These are phyloP conservation scores for Balamuthia mandrillaris DNA, from an alignment of 208 protist genomes.

Conservation along the genomic window DNA sequence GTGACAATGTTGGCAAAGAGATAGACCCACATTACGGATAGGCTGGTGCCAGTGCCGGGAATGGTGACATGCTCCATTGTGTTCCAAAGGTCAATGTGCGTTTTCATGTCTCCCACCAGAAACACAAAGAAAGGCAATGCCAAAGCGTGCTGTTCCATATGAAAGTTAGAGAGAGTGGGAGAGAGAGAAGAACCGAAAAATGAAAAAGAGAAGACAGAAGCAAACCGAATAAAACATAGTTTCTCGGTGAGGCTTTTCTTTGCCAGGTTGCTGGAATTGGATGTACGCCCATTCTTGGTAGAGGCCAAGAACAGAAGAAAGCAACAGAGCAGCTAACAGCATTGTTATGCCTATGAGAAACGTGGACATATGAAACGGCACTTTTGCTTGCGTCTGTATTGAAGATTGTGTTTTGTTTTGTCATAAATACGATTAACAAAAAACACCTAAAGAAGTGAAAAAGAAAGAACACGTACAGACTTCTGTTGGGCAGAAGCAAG, in stretches of 20 bases:
- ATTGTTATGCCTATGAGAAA: slow-evolving; percentile 1
- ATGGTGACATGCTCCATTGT: not conserved
- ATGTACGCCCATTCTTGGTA: slow-evolving; percentile 9
- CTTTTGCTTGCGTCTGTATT: not conserved
- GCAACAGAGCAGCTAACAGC: slow-evolving; percentile 26
- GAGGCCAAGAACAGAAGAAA: not conserved
- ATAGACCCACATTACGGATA: not conserved
- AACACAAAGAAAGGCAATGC: not conserved
- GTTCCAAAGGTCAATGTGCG: not conserved
- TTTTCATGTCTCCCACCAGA: not conserved
- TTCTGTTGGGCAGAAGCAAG: no score
- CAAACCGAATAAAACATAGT: slow-evolving; percentile 13
- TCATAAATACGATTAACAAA: no score
- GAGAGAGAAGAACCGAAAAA: no score
- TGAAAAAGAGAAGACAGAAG: not conserved
- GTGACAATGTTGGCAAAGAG: slow-evolving; percentile 1
- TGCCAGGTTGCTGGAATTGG: not conserved
- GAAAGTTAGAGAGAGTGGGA: not conserved
- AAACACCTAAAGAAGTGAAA: no score
- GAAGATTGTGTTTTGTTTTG: not conserved
- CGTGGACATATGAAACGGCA: not conserved
- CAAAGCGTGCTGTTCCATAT: not conserved
- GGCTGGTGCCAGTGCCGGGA: not conserved
- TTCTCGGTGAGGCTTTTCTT: slow-evolving; percentile 4
- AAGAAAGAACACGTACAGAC: no score